Percentiles rank a stretch among this genome's conserved stretches.
Conservation (phyloP, 495 filamentous ascomycete genomes). For the Neurospora sp. region DNA sequence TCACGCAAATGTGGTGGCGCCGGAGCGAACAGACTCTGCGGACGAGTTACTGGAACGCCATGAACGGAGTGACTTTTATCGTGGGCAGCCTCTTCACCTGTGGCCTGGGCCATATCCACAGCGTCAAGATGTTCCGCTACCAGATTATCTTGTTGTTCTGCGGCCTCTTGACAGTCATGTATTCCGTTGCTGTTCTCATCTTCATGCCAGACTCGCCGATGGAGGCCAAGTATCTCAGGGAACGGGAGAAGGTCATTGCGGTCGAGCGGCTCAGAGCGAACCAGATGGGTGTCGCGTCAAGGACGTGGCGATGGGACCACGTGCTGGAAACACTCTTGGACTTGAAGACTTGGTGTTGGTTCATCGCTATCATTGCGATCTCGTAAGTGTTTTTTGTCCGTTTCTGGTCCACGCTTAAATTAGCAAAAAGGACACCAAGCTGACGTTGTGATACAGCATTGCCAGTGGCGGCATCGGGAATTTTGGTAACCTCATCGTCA, state of each 20-base stretch:
- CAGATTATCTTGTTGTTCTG: slow-evolving; percentile 53
- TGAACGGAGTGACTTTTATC: slow-evolving; percentile 40
- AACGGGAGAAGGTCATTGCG: slow-evolving; percentile 50
- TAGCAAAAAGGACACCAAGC: neutral
- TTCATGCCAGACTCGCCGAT: slow-evolving; percentile 53
- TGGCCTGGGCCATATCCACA: slow-evolving; percentile 49
- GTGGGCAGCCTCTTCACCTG: slow-evolving; percentile 44
- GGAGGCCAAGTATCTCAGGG: slow-evolving; percentile 46
- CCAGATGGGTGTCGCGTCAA: slow-evolving; percentile 35
- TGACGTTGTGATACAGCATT: slow-evolving; percentile 7
- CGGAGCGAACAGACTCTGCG: slow-evolving; percentile 41
- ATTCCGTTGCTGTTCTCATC: slow-evolving; percentile 23
- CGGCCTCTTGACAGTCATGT: slow-evolving; percentile 33
- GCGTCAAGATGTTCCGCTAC: slow-evolving; percentile 41
- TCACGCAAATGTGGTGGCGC: slow-evolving; percentile 49
- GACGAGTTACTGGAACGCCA: slow-evolving; percentile 41
- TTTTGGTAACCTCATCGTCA: slow-evolving; percentile 54
- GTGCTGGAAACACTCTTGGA: slow-evolving; percentile 52
- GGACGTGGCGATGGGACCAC: slow-evolving; percentile 35
- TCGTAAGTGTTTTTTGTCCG: slow-evolving; percentile 17
- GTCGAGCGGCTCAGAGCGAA: slow-evolving; percentile 44
- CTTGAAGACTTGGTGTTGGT: slow-evolving; percentile 60
- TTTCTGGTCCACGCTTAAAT: neutral
- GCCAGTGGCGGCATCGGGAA: slow-evolving; percentile 46
- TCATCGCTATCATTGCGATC: slow-evolving; percentile 43